phyloP scores from a whole-genome alignment of 2,329 filamentous ascomycete species.

The Massarina eburnea region DNA sequence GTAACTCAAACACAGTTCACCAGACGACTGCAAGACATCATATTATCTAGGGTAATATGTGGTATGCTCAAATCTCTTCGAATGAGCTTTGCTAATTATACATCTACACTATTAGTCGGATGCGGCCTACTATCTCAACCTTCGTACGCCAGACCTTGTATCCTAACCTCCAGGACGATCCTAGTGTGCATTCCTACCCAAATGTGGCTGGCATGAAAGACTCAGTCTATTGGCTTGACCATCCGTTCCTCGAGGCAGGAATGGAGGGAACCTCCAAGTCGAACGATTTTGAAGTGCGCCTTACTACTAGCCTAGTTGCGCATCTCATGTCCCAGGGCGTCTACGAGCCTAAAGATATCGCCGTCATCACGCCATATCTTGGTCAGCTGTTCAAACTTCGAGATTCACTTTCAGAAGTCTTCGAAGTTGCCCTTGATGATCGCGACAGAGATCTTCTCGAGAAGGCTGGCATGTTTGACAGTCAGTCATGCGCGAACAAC shows the following conservation, averaged over 20 bases:
- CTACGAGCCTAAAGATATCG: conserved; percentile 64
- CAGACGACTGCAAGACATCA: no score
- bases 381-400: conserved; percentile 60
- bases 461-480: conserved; percentile 21
- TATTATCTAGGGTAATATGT: no score
- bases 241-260: conserved; percentile 51
- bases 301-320: conserved; percentile 63
- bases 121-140: conserved; percentile 64
- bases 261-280: conserved; percentile 49
- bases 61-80: no score
- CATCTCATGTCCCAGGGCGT: conserved; percentile 67
- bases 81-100: no score
- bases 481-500: background rate
- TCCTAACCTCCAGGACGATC: conserved; percentile 55
- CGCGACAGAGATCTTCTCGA: conserved; percentile 59
- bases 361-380: conserved; percentile 68
- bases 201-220: conserved; percentile 57
- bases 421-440: conserved; percentile 66
- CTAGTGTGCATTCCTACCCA: conserved; percentile 43
- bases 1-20: no score
- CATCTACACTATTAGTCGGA: no score
- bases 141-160: conserved; percentile 63
- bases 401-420: conserved; percentile 47
- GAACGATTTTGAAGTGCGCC: conserved; percentile 64
- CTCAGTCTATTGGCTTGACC: conserved; percentile 62